Conservation (phyloP, 768 basidiomycete genomes). For the Inosperma sp. region DNA sequence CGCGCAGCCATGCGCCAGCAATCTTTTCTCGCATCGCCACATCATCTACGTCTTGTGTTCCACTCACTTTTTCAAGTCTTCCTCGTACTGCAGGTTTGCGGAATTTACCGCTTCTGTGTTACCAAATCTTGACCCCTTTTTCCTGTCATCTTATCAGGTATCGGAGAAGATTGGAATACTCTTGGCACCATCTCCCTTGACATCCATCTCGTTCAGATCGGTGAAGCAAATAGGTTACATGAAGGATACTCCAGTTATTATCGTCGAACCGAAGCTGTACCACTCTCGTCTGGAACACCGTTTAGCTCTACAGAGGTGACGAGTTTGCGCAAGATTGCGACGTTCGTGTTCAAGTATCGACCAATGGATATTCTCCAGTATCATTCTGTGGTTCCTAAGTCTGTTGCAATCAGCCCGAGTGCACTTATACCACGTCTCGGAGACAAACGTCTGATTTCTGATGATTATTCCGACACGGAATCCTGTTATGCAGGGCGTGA, state of each 20-base stretch:
- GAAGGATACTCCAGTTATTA: conserved; percentile 28
- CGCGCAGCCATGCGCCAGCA: too few relatives aligned
- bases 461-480: conserved; percentile 20
- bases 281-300: conserved; percentile 28
- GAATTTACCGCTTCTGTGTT: background rate
- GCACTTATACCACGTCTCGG: conserved; percentile 15
- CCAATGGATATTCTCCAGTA: conserved; percentile 24
- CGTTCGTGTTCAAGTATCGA: conserved; percentile 30
- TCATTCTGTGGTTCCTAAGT: conserved; percentile 19
- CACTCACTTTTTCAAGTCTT: conserved; percentile 16
- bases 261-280: conserved; percentile 24
- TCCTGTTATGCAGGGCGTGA: conserved; percentile 6
- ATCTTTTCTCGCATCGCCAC: conserved; percentile 31
- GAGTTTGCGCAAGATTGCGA: conserved; percentile 29
- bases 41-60: conserved; percentile 25
- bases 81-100: conserved; percentile 21
- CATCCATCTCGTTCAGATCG: conserved; percentile 28
- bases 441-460: conserved; percentile 22
- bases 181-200: conserved; percentile 29
- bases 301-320: conserved; percentile 31
- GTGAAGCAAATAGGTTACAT: conserved; percentile 28
- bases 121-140: background rate
- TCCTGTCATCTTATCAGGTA: conserved; percentile 16
- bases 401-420: conserved; percentile 10
- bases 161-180: conserved; percentile 24